Conservation (phyloP, 345 rosid species). For the Boechera retrofracta region DNA sequence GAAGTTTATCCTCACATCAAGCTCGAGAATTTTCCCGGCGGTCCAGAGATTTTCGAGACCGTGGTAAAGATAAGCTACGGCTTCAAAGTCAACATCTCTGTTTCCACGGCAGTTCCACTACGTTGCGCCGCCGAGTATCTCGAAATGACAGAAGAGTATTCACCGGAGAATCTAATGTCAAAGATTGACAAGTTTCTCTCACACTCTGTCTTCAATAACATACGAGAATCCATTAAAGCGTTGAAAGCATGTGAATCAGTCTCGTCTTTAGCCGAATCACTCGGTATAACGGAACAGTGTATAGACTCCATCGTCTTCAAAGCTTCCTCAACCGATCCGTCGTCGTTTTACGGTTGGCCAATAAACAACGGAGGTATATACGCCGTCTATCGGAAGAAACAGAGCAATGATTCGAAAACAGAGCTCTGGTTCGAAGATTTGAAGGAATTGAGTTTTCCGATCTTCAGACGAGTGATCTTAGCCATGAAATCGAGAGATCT, state of each 20-base stretch:
- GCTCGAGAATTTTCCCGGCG: constrained; percentile 77
- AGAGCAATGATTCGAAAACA: constrained; percentile 19
- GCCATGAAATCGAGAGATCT: constrained; percentile 60
- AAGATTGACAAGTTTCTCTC: constrained; percentile 64
- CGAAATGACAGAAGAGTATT: constrained; percentile 81
- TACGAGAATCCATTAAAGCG: constrained; percentile 65
- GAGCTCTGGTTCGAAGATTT: constrained; percentile 69
- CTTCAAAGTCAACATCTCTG: constrained; percentile 63
- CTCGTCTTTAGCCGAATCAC: constrained; percentile 52
- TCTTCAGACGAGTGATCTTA: constrained; percentile 59
- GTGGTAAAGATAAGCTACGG: constrained; percentile 87
- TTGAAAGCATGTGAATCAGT: constrained; percentile 73
- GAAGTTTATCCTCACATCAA: constrained; percentile 47
- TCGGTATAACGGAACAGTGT: constrained; percentile 63
- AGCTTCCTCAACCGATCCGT: constrained; percentile 61
- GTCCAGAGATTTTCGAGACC: constrained; percentile 76
- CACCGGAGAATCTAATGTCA: constrained; percentile 68
- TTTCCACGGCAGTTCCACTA: constrained; percentile 67
- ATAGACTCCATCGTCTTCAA: constrained; percentile 62
- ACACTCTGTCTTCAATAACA: constrained; percentile 59
- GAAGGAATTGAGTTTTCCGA: constrained; percentile 52
- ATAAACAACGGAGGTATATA: constrained; percentile 17
- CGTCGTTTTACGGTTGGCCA: constrained; percentile 81
- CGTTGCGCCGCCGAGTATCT: constrained; percentile 87
- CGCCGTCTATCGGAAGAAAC: constrained; percentile 3